Base-by-base conservation (phyloP, 75 land plant species). In the Chamaecyparis obtusa region DNA sequence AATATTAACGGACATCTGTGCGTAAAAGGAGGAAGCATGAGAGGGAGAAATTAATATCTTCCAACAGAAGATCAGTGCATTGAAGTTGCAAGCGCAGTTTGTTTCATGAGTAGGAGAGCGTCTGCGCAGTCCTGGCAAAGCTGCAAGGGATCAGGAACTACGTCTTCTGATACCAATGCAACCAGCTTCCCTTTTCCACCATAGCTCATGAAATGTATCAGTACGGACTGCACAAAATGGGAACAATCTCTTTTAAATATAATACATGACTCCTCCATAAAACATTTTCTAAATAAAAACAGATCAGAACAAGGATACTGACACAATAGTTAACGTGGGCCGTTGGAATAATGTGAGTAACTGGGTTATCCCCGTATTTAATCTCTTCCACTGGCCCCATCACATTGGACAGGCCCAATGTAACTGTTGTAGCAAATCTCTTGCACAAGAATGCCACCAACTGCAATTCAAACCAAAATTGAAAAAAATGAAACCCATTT, bases 291-390 rank as follows among this genome's bases (percentile, higher is more conserved):
- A n/a, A n/a, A n/a, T n/a, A n/a, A n/a, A n/a, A n/a, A n/a, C n/a
- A n/a, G n/a, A n/a, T n/a, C n/a, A n/a, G 55, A 17, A 39, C 19
- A 1, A 39, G 16, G 5, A 6, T 17, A 46, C 83, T 81, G 5
- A 81, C 33, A 27, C 0, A 0, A 46, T 44, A 0, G 30, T 81
- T 46, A 21, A 81, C 48, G 2, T 81, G 30, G 24, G 51, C 14
- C 1, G 51, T 81, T 11, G 83, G 83, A 81, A 81, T 81, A 3
- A 81, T 44, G 83, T 81, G 83, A 27, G 83, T 46, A 44, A 44
- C n/a, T 5, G 46, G 83, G 9, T 81, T 81, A 44, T 81, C 83
- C 10, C 30, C 13, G 14, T 9, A 46, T 3, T 81, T 3, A 81
- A 81, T 9, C 41, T 81, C 83, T 19, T 81, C 49, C 30, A 16